Evolutionary conservation across 1,139 yeast genomes (phyloP), one percentile per base, ranked within the genome.

Genomic region (Insectozyma bohioensis): DNA sequence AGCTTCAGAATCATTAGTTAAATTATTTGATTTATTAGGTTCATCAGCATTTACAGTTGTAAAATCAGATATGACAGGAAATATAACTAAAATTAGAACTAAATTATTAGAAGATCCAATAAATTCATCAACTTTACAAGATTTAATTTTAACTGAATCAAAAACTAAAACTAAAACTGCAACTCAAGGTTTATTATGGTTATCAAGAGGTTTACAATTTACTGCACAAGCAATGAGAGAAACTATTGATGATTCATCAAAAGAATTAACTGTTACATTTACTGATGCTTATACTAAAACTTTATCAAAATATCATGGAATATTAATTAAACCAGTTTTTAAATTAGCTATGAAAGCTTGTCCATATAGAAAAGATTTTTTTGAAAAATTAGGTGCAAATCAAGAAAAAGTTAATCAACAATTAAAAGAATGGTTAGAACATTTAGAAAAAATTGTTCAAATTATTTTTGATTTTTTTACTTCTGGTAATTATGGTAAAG

Each of bases 271-370:
- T 37, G 76, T 71, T 51, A 79, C 95, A 12, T 87, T 87, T 69
- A 85, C 92, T 35, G 85, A 80, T 48, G 85, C 95, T 16, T 87
- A 87, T 66, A 55, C 71, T 42, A 82, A 80, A 60, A 87, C 96
- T 3, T 74, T 87, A 56, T 74, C 85, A 38, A 80, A 87, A 59
- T 80, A 78, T 62, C 97, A 87, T 63, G 81, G 83, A 38, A 78
- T 87, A 72, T 67, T 87, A 52, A 72, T 87, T 44, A 83, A 84
- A 54, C 95, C 95, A 17, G 78, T 87, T 39, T 88, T 87, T 74
- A 85, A 85, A 71, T 72, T 88, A 55, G 96, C 96, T 36, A 87
- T 87, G 96, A 85, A 85, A 61, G 95, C 95, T 2, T 86, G 95
- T 61, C 97, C 97, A 20, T 87, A 85, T 63, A 78, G 96, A 66